phyloP scores from a whole-genome alignment of 2,329 filamentous ascomycete genomes.

The Aspergillus flavus region DNA sequence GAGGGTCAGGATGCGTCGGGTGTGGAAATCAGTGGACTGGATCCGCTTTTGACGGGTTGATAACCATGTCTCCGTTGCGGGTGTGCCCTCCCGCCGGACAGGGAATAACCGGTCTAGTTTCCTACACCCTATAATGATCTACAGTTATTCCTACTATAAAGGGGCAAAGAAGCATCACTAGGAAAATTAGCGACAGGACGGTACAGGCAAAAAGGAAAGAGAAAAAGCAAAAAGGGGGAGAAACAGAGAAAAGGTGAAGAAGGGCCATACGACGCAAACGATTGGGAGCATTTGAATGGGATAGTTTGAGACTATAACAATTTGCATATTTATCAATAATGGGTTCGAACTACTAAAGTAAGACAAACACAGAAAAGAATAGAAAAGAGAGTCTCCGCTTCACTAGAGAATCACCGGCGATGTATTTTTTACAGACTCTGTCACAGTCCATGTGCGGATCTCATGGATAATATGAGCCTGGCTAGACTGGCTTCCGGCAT shows the following conservation, averaged over 20 bases:
- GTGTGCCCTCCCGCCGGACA: not conserved
- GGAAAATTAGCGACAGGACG: not conserved
- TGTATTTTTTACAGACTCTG: constrained; percentile 10
- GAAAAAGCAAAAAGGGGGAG: not conserved
- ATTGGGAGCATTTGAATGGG: not conserved
- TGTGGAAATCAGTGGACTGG: not conserved
- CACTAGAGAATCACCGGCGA: not conserved
- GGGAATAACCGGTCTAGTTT: not conserved
- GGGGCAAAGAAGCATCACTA: not conserved
- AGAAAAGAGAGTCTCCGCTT: not conserved
- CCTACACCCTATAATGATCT: not conserved
- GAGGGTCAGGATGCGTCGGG: not conserved
- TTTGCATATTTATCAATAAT: not conserved
- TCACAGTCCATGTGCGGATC: constrained; percentile 26
- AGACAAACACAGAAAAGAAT: not conserved
- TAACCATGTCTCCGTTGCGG: not conserved
- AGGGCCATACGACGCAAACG: too few species aligned
- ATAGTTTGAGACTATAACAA: not conserved
- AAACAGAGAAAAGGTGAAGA: too few species aligned
- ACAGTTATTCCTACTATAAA: not conserved
- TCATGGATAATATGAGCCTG: constrained; percentile 30
- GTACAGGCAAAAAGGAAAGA: not conserved
- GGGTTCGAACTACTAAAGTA: not conserved
- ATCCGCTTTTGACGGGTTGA: not conserved
- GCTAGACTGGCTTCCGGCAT: constrained; percentile 29